Percentiles rank a stretch among this genome's conserved stretches.
These are phyloP conservation scores for Neobulgaria alba DNA, from an alignment of 2,329 filamentous ascomycete species.

Conservation along the genomic window DNA sequence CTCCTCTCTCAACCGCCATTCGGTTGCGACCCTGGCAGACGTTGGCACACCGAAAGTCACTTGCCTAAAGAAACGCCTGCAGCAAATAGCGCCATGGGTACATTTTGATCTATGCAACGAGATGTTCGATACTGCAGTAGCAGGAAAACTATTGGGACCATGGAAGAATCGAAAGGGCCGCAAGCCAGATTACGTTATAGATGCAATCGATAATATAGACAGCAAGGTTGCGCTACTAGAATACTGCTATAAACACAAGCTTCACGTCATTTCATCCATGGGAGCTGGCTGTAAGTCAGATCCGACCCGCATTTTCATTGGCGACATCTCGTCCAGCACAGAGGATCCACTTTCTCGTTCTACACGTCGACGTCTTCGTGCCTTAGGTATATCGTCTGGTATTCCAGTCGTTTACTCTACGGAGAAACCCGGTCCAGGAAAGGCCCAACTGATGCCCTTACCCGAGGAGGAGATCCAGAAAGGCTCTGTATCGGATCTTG, in stretches of 20 bases:
- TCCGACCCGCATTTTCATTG: conserved; percentile 75
- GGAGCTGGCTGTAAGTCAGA: conserved; percentile 91
- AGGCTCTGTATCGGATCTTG: conserved; percentile 76
- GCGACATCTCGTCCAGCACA: conserved; percentile 79
- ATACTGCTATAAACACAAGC: conserved; percentile 69
- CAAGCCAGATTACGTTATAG: conserved; percentile 79
- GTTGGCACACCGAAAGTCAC: conserved; percentile 90
- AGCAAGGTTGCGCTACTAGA: conserved; percentile 87
- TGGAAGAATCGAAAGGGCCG: conserved; percentile 56
- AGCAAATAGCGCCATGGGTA: conserved; percentile 87
- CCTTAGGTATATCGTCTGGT: conserved; percentile 69
- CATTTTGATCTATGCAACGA: conserved; percentile 80
- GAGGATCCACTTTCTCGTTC: conserved; percentile 84
- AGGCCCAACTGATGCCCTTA: conserved; percentile 80
- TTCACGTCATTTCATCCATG: conserved; percentile 90
- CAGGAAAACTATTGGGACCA: conserved; percentile 55
- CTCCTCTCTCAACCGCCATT: conserved; percentile 90
- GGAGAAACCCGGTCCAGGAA: conserved; percentile 82
- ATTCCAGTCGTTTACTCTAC: conserved; percentile 91
- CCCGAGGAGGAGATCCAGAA: conserved; percentile 82
- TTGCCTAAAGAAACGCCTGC: conserved; percentile 68
- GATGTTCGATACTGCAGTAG: conserved; percentile 64
- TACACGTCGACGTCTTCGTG: conserved; percentile 66
- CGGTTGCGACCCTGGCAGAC: conserved; percentile 86
- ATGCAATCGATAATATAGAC: conserved; percentile 97